phyloP scores from a whole-genome alignment of 768 basidiomycete genomes.

The Mrakia blollopis region DNA sequence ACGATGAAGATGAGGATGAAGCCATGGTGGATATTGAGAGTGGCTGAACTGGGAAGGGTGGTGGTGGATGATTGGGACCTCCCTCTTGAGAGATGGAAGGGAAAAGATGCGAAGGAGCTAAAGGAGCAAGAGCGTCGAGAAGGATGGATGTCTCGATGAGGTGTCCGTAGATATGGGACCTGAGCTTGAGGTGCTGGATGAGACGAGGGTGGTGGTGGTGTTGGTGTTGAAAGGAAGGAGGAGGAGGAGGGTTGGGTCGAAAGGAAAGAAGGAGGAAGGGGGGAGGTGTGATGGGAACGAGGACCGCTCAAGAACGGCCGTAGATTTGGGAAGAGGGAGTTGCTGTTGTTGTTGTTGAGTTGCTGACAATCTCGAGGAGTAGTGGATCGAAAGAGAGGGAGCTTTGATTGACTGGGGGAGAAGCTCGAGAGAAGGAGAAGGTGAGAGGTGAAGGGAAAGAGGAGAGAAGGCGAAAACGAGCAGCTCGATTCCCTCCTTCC shows the following conservation, averaged over 20 bases:
- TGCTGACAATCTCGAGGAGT: not conserved
- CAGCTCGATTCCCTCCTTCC: not conserved
- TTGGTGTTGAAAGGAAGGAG: not conserved
- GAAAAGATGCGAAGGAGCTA: not conserved
- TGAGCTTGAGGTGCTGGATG: not conserved
- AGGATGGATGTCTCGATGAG: not conserved
- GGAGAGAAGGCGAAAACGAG: not conserved
- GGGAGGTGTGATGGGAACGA: not conserved
- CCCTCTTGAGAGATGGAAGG: not conserved
- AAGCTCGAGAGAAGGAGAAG: not conserved
- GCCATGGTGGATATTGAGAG: conserved; percentile 5
- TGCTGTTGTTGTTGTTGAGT: not conserved
- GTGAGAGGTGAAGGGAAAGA: not conserved
- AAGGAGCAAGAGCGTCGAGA: too few species aligned
- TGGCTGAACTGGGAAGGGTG: not conserved
- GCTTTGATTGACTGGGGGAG: not conserved
- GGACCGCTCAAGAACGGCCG: not conserved
- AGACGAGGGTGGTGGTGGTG: not conserved
- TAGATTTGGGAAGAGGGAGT: not conserved
- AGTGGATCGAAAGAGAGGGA: not conserved
- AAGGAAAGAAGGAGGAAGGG: not conserved
- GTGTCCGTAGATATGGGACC: not conserved
- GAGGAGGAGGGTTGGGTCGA: not conserved
- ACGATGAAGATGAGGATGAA: conserved; percentile 11
- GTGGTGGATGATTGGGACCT: not conserved